Evolutionary conservation across 2,329 filamentous ascomycete species (phyloP), one percentile per base, ranked within the genome.

Genomic region (Ophiostoma australiae): DNA sequence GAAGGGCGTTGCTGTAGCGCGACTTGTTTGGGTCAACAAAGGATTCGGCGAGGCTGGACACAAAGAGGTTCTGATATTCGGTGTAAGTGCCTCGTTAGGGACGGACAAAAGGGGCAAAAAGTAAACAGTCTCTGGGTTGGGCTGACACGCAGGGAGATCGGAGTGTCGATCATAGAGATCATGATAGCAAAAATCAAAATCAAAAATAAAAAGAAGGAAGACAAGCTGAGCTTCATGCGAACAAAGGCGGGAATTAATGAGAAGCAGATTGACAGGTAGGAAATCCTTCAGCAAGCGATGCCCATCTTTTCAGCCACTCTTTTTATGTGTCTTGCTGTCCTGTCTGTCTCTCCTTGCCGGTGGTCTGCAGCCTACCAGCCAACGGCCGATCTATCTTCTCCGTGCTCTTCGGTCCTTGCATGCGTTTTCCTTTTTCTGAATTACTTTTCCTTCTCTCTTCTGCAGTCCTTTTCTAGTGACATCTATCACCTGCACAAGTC

Each of bases 31-130:
- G n/a, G 15, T 44, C 41, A 44, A 27, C 55, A 31, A 55, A 63
- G 23, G 58, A 63, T 33, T 63, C 15, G 27, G 58, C 58, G 58
- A 63, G 58, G 58, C 13, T 63, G 58, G 58, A 33, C 17, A 63
- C 15, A 27, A 58, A 58, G 23, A 27, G 52, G 27, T 58, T 23
- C 15, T 27, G 11, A 31, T 58, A 8, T 41, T 4, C 10, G 10
- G 15, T 41, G 10, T 23, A 58, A 27, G 52, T 23, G 52, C 8
- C 27, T 63, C 11, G 5, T 48, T n/a, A n/a, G 4, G 52, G 58
- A 58, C 11, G 27, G 58, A 63, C 27, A 63, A 33, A 63, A 20
- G 58, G 27, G 58, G 58, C 11, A 27, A 58, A 58, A 58, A 58
- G 58, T 63, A 63, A 63, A 63, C 58, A 63, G 17, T 20, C n/a